Evolutionary conservation across 2,329 filamentous ascomycete genomes (phyloP).

Genomic region (Gnomoniopsis sp.): DNA sequence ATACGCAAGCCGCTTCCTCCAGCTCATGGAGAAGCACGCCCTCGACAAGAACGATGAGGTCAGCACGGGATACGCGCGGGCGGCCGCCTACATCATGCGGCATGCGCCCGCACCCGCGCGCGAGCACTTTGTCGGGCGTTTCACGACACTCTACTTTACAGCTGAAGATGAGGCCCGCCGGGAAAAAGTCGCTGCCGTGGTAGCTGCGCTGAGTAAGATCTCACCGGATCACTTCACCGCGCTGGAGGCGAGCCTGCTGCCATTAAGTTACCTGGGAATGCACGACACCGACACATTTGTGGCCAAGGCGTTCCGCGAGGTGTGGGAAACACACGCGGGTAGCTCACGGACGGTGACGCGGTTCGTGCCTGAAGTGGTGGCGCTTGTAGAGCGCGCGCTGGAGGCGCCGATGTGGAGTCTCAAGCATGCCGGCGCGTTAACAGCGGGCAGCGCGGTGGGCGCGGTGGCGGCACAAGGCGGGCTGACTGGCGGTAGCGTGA

Average conservation of each 20-base stretch:
- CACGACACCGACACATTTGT: constrained; percentile 83
- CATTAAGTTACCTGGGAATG: constrained; percentile 83
- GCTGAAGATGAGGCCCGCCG: constrained; percentile 75
- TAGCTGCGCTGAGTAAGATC: constrained; percentile 78
- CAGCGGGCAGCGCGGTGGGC: constrained; percentile 69
- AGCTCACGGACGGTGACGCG: constrained; percentile 77
- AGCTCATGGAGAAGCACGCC: constrained; percentile 73
- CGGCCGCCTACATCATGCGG: constrained; percentile 79
- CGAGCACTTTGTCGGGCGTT: constrained; percentile 47
- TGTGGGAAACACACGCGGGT: constrained; percentile 89
- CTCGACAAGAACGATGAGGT: constrained; percentile 94
- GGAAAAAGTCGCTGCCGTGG: constrained; percentile 76
- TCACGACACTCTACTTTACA: constrained; percentile 72
- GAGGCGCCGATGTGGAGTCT: constrained; percentile 84
- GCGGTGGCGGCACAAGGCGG: constrained; percentile 61
- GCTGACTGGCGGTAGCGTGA: constrained; percentile 52
- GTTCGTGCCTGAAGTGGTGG: constrained; percentile 79
- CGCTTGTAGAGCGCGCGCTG: constrained; percentile 63
- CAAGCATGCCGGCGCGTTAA: constrained; percentile 81
- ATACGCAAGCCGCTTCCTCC: constrained; percentile 72
- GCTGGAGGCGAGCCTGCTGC: constrained; percentile 71
- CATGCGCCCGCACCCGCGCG: constrained; percentile 47
- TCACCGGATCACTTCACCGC: constrained; percentile 84
- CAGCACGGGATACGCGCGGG: constrained; percentile 80
- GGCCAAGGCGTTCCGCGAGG: constrained; percentile 73